phyloP scores from a whole-genome alignment of 345 rosid species.

The Raphanus raphanistrum region DNA sequence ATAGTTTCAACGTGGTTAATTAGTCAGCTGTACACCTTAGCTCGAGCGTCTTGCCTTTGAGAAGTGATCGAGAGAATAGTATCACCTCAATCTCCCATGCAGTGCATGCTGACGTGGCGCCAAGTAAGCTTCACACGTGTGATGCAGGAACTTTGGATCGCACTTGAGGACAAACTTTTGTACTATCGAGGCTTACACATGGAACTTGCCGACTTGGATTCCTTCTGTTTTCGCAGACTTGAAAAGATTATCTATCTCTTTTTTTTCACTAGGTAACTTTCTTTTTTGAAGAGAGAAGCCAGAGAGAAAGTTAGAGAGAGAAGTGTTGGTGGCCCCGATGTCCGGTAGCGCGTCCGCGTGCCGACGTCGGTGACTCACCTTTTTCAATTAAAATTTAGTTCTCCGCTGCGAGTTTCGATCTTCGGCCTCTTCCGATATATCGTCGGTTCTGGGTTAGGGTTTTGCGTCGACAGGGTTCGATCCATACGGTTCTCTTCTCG shows the following conservation, averaged over 20 bases:
- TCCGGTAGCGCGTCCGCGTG: too few relatives aligned
- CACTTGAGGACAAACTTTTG: conserved; percentile 30
- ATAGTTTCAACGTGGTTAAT: neutral
- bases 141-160: conserved; percentile 24
- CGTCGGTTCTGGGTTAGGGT: too few relatives aligned
- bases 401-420: too few relatives aligned
- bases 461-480: too few relatives aligned
- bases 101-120: conserved; percentile 24
- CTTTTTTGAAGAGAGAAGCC: too few relatives aligned
- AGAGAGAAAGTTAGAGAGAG: too few relatives aligned
- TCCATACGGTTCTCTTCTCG: too few relatives aligned
- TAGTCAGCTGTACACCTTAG: neutral
- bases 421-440: too few relatives aligned
- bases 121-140: conserved; percentile 32
- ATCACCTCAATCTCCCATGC: conserved; percentile 21
- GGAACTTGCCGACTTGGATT: conserved; percentile 36
- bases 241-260: neutral
- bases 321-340: too few relatives aligned
- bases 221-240: conserved; percentile 9
- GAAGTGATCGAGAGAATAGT: neutral
- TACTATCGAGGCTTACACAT: conserved; percentile 33
- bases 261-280: too few relatives aligned
- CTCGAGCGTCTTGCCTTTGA: neutral
- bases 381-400: too few relatives aligned
- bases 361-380: too few relatives aligned